Percentiles rank a stretch among this genome's conserved stretches.
These are phyloP conservation scores for Pleurotus tuoliensis DNA, from an alignment of 768 basidiomycete species.

Conservation along the genomic window DNA sequence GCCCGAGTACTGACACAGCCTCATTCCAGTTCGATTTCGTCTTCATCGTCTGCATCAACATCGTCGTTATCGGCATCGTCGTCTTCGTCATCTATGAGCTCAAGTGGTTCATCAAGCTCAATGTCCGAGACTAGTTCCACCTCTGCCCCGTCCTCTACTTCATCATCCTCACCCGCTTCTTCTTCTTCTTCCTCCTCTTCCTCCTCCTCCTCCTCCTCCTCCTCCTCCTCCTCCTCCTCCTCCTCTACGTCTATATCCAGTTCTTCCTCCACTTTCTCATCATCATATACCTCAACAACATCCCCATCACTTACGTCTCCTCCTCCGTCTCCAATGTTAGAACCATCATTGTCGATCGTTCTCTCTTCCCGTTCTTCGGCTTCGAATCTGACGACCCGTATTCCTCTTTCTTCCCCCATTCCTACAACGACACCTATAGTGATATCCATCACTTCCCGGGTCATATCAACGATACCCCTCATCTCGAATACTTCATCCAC, in stretches of 20 bases:
- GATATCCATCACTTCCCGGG: not conserved
- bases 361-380: not conserved
- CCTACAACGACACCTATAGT: no score
- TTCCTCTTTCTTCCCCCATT: not conserved
- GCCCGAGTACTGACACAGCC: not conserved
- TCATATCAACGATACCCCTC: not conserved
- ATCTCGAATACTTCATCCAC: not conserved
- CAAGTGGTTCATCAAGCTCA: not conserved
- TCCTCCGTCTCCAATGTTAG: not conserved
- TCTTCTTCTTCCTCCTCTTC: not conserved
- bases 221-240: not conserved
- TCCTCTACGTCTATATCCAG: not conserved
- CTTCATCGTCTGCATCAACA: not conserved
- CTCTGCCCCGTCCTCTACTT: not conserved
- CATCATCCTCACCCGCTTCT: not conserved
- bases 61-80: not conserved
- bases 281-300: not conserved
- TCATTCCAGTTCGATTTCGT: not conserved
- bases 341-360: not conserved
- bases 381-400: not conserved
- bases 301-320: not conserved
- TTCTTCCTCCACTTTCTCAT: not conserved
- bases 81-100: not conserved
- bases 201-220: not conserved
- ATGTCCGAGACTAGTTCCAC: not conserved